Base-by-base conservation (phyloP, 1,284 basidiomycete species). In the Tilletia setariae region DNA sequence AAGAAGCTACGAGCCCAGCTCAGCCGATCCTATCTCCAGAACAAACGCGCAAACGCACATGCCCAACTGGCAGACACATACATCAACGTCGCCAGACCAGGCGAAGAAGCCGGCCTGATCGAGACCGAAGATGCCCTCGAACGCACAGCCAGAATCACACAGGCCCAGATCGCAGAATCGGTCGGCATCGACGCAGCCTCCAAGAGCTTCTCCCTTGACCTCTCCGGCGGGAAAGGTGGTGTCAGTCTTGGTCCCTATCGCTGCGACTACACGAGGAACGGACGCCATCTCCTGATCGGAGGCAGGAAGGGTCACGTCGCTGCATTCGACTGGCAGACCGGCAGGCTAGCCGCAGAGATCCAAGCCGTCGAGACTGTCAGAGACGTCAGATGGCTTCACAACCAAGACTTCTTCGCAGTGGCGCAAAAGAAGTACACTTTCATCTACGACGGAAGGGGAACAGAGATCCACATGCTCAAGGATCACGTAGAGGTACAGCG, bases 361-460 rank as follows among this genome's bases (percentile, higher is more conserved):
- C 93, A 96, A 75, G 85, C 98, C 4, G 87, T 88, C 69, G 95
- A 98, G 84, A 93, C 92, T 86, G 91, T 87, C 76, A 77, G 93
- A 73, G 94, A 97, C 82, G 91, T 98, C 83, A 93, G 91, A 30
- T 98, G 94, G 83, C 85, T 99, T 11, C 94, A 98, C 81, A 92
- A 94, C 78, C 91, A 95, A 67, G 90, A 90, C 0, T 92, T 91
- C 84, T 94, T 91, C 79, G 96, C 95, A 1, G 94, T 96, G 15
- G 95, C 95, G 0, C 95, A 98, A 84, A 93, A 93, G 83, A 93
- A 94, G 86, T 93, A 96, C 80, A 91, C 91, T 21, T 98, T 92
- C 84, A 94, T 98, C 69, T 98, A 98, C 80, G 96, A 98, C 84
- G 88, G 89, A 61, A 89, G 93, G 74, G 95, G 96, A 19, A 90